Evolutionary conservation across 306 rosid genomes (phyloP), one percentile per base, ranked within the genome.

Genomic region (Arachis stenosperma): DNA sequence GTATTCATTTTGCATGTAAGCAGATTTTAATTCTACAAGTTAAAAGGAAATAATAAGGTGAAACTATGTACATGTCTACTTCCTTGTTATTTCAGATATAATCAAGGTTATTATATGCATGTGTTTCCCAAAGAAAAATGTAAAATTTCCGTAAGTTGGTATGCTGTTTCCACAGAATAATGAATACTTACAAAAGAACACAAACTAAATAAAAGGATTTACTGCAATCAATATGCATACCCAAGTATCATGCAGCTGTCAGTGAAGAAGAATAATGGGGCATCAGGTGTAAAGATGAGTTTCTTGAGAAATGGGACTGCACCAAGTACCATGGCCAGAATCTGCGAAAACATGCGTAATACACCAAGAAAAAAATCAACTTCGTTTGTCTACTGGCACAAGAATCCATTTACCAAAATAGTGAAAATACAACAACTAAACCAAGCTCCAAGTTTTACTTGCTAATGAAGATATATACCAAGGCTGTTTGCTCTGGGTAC

Each of bases 161-260:
- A 37, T 44, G 8, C 43, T 66, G 27, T 3, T 44, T 47, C 63
- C 36, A 43, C 37, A 7, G 36, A 44, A 39, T 50, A 46, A 29
- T 43, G 39, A 47, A 33, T 58, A 14, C 44, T 51, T 59, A 17
- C 8, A 37, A 17, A 37, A 65, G 56, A 52, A 70, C 61, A 67
- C 17, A 22, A 55, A 66, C 52, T 44, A 72, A 33, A 42, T 59
- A 46, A 40, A 63, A 67, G 14, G 57, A 67, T 67, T 17, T 15
- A 40, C 73, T 71, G 67, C 40, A 75, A 40, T 29, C 13, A 56
- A 48, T 64, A 70, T 71, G 52, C 88, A 71, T 92, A 95, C 99
- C 99, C 99, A 46, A 95, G 97, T 76, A 95, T 95, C 69, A 82
- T 90, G 90, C 99, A 95, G 84, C 98, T 95, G 79, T 95, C 98